phyloP scores from a whole-genome alignment of 1,284 basidiomycete species.

The Pseudozyma tsukubaensis region DNA sequence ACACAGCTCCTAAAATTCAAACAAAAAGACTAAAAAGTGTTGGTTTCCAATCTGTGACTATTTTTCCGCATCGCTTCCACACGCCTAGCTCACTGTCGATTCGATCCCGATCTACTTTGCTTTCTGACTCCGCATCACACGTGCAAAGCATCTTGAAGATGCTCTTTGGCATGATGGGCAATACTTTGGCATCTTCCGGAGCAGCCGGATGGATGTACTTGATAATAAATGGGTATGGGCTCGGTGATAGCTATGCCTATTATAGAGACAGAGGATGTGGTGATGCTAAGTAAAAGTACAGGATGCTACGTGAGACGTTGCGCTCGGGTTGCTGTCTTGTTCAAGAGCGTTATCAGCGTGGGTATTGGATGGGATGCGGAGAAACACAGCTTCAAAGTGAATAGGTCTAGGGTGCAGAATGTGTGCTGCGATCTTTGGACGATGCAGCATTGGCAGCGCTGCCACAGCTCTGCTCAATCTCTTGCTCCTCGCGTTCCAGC shows the following conservation, averaged over 20 bases:
- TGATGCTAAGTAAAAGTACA: conserved; percentile 9
- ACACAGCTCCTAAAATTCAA: not conserved
- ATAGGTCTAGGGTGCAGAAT: conserved; percentile 3
- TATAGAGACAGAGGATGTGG: not conserved
- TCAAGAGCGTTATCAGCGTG: not conserved
- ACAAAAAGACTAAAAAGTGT: not conserved
- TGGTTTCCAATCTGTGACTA: conserved; percentile 5
- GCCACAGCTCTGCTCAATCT: conserved; percentile 46
- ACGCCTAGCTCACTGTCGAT: not conserved
- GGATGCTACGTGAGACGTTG: not conserved
- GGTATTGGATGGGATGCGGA: not conserved
- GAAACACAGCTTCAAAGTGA: not conserved
- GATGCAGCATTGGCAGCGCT: conserved; percentile 19
- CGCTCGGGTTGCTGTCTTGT: not conserved
- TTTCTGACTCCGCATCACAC: not conserved
- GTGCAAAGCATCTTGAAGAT: not conserved
- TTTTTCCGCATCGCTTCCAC: not conserved
- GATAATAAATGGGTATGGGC: not conserved
- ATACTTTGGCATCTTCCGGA: no score
- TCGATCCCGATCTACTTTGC: not conserved
- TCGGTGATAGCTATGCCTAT: no score
- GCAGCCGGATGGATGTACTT: not conserved
- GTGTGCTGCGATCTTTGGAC: conserved; percentile 4
- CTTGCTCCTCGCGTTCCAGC: conserved; percentile 45
- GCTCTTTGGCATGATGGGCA: no score